phyloP scores from a whole-genome alignment of 805 yeast species.

The Teunomyces panamensis region DNA sequence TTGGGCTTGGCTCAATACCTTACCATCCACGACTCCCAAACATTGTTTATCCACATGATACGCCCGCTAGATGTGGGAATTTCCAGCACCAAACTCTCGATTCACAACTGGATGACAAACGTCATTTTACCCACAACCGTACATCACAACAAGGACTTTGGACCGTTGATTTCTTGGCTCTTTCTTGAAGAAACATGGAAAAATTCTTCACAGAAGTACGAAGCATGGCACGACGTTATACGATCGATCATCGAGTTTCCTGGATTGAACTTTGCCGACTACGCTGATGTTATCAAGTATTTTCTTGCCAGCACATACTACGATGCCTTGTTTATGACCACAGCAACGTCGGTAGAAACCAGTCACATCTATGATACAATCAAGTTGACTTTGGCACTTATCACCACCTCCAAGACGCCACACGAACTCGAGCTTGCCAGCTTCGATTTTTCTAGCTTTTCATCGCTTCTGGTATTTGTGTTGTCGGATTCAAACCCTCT shows the following conservation, averaged over 20 bases:
- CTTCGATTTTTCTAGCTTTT: constrained; percentile 1
- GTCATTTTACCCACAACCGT: constrained; percentile 29
- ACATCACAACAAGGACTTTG: constrained; percentile 18
- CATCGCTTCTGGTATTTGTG: constrained; percentile 16
- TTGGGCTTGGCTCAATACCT: constrained; percentile 15
- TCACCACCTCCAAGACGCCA: constrained; percentile 2
- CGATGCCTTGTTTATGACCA: constrained; percentile 13
- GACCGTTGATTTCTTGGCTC: constrained; percentile 27
- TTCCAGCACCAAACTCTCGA: constrained; percentile 12
- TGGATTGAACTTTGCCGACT: constrained; percentile 8
- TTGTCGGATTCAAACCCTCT: constrained; percentile 13
- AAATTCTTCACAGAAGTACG: constrained; percentile 12
- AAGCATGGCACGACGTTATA: constrained; percentile 19
- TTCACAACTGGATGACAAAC: constrained; percentile 21
- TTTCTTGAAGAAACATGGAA: constrained; percentile 7
- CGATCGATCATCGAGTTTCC: constrained; percentile 11
- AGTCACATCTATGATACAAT: constrained; percentile 28
- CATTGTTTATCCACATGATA: constrained; percentile 20
- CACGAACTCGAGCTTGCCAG: neutral
- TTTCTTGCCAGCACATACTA: constrained; percentile 23
- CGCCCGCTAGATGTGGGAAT: constrained; percentile 17
- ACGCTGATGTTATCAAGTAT: constrained; percentile 13
- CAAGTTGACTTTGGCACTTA: constrained; percentile 16
- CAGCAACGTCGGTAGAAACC: constrained; percentile 23
- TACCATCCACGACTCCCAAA: constrained; percentile 9